phyloP scores from a whole-genome alignment of 2,329 filamentous ascomycete species.

The Neofusicoccum ribis region DNA sequence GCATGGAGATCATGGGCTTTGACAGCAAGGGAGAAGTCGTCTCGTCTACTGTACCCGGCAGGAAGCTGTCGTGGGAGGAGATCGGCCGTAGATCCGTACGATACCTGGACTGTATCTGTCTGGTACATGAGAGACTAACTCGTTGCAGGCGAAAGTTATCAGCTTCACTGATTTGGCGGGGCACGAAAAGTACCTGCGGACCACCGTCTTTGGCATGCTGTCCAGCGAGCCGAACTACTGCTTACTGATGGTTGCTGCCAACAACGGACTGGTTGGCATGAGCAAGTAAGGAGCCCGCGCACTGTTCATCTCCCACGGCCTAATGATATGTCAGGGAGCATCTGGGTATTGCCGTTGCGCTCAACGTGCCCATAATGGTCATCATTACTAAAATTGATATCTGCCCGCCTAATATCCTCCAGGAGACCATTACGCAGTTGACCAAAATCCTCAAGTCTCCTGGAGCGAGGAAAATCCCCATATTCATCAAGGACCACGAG shows the following conservation, averaged over 20 bases:
- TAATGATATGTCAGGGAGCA: slow-evolving; percentile 64
- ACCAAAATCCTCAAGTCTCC: slow-evolving; percentile 92
- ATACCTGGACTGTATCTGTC: background rate
- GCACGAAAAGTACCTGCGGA: slow-evolving; percentile 91
- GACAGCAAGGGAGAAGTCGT: slow-evolving; percentile 83
- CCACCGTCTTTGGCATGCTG: slow-evolving; percentile 91
- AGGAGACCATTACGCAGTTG: slow-evolving; percentile 89
- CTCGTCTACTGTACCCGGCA: slow-evolving; percentile 75
- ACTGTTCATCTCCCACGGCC: background rate
- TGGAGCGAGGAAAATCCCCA: slow-evolving; percentile 90
- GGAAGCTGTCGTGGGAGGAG: slow-evolving; percentile 94
- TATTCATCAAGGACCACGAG: slow-evolving; percentile 89
- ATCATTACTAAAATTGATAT: slow-evolving; percentile 98
- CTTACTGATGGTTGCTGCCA: slow-evolving; percentile 95
- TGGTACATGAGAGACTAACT: slow-evolving; percentile 22
- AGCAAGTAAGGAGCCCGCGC: slow-evolving; percentile 60
- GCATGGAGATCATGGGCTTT: slow-evolving; percentile 99
- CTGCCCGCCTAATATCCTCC: slow-evolving; percentile 90
- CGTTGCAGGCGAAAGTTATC: slow-evolving; percentile 76
- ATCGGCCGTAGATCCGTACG: slow-evolving; percentile 82
- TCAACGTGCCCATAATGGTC: slow-evolving; percentile 98
- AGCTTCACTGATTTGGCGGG: slow-evolving; percentile 94
- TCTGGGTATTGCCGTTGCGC: slow-evolving; percentile 85
- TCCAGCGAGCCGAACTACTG: slow-evolving; percentile 97
- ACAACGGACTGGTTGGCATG: slow-evolving; percentile 97